Conservation (phyloP, 768 basidiomycete species). For the Kwoniella pini region DNA sequence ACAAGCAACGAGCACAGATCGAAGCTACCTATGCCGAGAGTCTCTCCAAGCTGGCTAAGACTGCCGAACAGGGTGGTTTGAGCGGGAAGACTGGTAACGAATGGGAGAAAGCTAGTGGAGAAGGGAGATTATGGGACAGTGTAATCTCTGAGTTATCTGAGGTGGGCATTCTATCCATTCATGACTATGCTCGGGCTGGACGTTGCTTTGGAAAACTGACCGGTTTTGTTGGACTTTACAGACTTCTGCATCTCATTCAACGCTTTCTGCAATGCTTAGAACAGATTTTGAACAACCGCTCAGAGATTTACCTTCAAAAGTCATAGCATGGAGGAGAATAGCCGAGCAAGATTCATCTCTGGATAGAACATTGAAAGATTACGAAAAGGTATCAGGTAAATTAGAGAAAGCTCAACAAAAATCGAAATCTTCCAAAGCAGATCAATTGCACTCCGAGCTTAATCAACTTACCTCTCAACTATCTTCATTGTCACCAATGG, state of each 20-base stretch:
- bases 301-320: slow-evolving; percentile 45
- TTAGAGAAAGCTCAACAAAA: slow-evolving; percentile 49
- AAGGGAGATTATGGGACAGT: slow-evolving; percentile 43
- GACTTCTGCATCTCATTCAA: slow-evolving; percentile 46
- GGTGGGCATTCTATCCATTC: slow-evolving; percentile 29
- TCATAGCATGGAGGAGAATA: slow-evolving; percentile 39
- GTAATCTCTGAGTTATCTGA: slow-evolving; percentile 47
- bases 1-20: slow-evolving; percentile 49
- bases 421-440: slow-evolving; percentile 44
- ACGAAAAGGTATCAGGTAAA: slow-evolving; percentile 49
- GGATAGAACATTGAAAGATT: slow-evolving; percentile 52
- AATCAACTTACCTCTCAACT: slow-evolving; percentile 36
- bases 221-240: slow-evolving; percentile 3
- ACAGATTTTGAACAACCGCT: slow-evolving; percentile 52
- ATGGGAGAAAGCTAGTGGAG: slow-evolving; percentile 41
- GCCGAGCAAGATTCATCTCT: slow-evolving; percentile 44
- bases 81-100: slow-evolving; percentile 35
- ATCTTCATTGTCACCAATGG: slow-evolving; percentile 45
- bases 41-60: slow-evolving; percentile 48
- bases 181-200: too few relatives aligned
- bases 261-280: slow-evolving; percentile 36
- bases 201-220: too few relatives aligned
- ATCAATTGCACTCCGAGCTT: slow-evolving; percentile 41
- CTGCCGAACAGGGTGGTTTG: slow-evolving; percentile 41
- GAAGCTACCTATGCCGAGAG: slow-evolving; percentile 51